Evolutionary conservation across 1,139 yeast genomes (phyloP), one percentile per base, ranked within the genome.

Genomic region (Kluyveromyces sp.): DNA sequence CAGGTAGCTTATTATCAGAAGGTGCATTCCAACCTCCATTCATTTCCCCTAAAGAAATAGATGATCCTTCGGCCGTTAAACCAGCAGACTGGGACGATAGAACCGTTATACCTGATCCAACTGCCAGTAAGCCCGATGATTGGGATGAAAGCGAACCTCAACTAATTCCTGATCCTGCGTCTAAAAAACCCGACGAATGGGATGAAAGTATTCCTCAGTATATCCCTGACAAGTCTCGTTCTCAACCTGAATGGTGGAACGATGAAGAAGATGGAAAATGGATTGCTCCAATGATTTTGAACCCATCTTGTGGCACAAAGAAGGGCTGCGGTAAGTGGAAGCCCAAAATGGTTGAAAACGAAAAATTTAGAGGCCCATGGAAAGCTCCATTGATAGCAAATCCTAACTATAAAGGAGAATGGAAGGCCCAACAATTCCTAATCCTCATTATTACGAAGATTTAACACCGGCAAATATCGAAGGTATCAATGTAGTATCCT

Each of bases 191-290:
- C 3, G 81, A 68, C 5, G 81, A 77, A 50, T 89, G 97, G 97
- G 78, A 80, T 57, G 95, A 83, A 55, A 73, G 74, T 28, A 75
- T 72, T 35, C 75, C 77, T 7, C 71, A 68, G 50, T 75, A 67
- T 51, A 78, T 89, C 48, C 67, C 75, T 4, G 94, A 87, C 60
- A 87, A 92, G 26, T 72, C 71, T 2, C 81, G 85, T 25, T 60
- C 55, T 39, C 75, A 71, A 55, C 96, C 96, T 7, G 81, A 71
- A 38, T 82, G 75, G 57, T 88, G 96, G 96, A 85, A 84, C 57
- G 95, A 85, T 31, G 89, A 81, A 52, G 90, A 83, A 60, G 95
- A 88, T 60, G 96, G 96, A 4, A 80, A 75, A 56, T 89, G 94
- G 90, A 60, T 71, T 39, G 82, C 90, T 2, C 89, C 89, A 10